Percentiles rank a stretch among this genome's conserved stretches.
Evolutionary conservation across 768 basidiomycete genomes (phyloP).

Genomic region (Favolaschia claudopus): DNA sequence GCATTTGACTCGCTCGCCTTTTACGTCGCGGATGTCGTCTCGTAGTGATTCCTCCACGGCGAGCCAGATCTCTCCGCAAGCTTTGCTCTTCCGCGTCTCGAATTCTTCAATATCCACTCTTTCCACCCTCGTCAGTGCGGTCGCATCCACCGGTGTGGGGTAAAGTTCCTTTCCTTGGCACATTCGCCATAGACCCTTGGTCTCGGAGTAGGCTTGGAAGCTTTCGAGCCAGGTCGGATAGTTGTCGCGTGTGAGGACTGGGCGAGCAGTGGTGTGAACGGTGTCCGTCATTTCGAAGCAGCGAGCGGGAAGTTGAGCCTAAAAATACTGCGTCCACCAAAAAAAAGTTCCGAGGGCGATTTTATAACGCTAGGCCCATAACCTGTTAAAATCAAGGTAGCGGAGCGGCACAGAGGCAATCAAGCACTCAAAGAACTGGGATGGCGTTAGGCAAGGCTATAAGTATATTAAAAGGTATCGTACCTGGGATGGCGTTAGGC

Average conservation of each 20-base stretch:
- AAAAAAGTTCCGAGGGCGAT: conserved; percentile 5
- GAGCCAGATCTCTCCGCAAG: conserved; percentile 2
- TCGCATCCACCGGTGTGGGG: not conserved
- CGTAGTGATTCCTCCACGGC: conserved; percentile 5
- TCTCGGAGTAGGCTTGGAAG: not conserved
- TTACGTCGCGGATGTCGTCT: not conserved
- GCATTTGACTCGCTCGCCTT: conserved; percentile 1
- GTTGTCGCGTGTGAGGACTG: not conserved
- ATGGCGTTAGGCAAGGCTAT: not conserved
- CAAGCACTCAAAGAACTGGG: not conserved
- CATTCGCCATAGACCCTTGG: conserved; percentile 6
- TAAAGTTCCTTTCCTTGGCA: not conserved
- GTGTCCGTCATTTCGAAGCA: not conserved
- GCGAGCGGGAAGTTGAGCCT: too few relatives aligned
- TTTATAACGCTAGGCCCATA: conserved; percentile 12
- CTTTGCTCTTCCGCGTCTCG: not conserved
- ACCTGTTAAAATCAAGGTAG: conserved; percentile 11
- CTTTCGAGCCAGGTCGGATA: not conserved
- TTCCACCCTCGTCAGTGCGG: not conserved
- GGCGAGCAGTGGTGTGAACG: not conserved
- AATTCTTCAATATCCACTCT: not conserved
- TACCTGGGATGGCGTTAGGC: conserved; percentile 9
- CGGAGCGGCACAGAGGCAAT: not conserved
- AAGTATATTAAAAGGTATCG: not conserved
- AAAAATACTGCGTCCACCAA: not conserved